phyloP scores from a whole-genome alignment of 1,284 basidiomycete species.

The Cryptococcus hybrid region DNA sequence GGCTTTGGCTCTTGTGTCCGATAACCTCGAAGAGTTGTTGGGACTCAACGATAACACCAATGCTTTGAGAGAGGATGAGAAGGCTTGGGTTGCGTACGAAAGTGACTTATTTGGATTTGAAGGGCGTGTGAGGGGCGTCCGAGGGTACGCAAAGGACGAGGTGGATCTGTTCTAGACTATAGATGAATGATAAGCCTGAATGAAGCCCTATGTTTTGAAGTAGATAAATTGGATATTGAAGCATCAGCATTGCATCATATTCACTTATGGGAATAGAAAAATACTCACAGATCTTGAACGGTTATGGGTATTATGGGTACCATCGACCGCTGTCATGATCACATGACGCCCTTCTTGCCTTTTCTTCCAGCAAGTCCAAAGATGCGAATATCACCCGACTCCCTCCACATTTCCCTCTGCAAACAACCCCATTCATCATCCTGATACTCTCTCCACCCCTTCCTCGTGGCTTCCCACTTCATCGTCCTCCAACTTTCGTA shows the following conservation, averaged over 20 bases:
- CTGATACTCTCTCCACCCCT: slow-evolving; percentile 6
- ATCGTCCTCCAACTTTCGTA: slow-evolving; percentile 2
- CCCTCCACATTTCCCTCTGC: slow-evolving; percentile 5
- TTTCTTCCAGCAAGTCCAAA: not conserved
- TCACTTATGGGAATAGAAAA: too few species aligned
- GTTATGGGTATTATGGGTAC: too few species aligned
- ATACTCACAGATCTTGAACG: not conserved
- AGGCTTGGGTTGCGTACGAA: slow-evolving; percentile 15
- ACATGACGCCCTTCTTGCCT: not conserved
- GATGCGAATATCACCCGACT: not conserved
- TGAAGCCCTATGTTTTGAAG: too few species aligned
- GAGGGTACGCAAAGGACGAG: slow-evolving; percentile 2
- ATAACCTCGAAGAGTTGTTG: slow-evolving; percentile 65
- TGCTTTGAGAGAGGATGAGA: not conserved
- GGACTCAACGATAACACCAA: slow-evolving; percentile 43
- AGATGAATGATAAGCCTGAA: not conserved
- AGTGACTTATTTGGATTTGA: slow-evolving; percentile 13
- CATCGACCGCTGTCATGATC: not conserved
- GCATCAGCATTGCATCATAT: too few species aligned
- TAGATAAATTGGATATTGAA: too few species aligned
- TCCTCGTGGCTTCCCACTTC: slow-evolving; percentile 5
- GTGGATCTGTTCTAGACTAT: slow-evolving; percentile 15
- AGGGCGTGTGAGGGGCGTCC: slow-evolving; percentile 11
- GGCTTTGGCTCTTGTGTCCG: slow-evolving; percentile 61
- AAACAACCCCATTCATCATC: not conserved